Base-by-base conservation (phyloP, 169 alveolate genomes). In the Babesia ovata region DNA sequence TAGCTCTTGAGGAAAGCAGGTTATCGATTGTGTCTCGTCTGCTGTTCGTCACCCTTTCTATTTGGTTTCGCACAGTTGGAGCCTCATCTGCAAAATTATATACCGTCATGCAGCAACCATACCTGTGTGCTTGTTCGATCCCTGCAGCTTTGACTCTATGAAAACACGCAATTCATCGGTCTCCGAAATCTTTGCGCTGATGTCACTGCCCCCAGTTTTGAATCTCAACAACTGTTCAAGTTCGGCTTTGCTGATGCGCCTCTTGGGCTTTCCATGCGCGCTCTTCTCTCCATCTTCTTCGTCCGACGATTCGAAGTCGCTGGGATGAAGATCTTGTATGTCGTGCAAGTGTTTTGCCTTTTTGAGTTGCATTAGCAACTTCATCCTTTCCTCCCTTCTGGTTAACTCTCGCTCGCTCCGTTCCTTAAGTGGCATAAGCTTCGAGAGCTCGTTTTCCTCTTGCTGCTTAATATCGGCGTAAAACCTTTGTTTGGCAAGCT, bases 291-390 rank as follows among this genome's bases (percentile, higher is more conserved):
- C 85, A 21, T 42, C 48, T 26, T 81, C 89, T 33, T 82, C 89
- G 24, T 72, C 84, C 3, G 85, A 73, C 2, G 89, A 82, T 39
- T 82, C 89, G 57, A 82, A 82, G 42, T 82, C 89, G 26, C 89
- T 82, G 24, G 67, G 75, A 54, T 82, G 89, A 26, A 61, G 54
- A 36, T 62, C 89, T 16, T 82, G 46, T 48, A 50, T 56, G 33
- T 44, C 76, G 13, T 57, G 61, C 29, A 48, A 39, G 22, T 61
- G 54, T 48, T 67, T 82, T 22, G 74, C 63, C 19, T 60, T 82
- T 45, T 74, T 82, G 12, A 79, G 75, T 48, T 79, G 57, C 87
- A 69, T 67, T 9, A 79, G 71, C 45, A 79, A 28, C 39, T 67
- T 67, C 77, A 82, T 45, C 26, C 85, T 62, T 36, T 74, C 74